Evolutionary conservation across 768 basidiomycete species (phyloP).

Genomic region (Flagelloscypha sp.): DNA sequence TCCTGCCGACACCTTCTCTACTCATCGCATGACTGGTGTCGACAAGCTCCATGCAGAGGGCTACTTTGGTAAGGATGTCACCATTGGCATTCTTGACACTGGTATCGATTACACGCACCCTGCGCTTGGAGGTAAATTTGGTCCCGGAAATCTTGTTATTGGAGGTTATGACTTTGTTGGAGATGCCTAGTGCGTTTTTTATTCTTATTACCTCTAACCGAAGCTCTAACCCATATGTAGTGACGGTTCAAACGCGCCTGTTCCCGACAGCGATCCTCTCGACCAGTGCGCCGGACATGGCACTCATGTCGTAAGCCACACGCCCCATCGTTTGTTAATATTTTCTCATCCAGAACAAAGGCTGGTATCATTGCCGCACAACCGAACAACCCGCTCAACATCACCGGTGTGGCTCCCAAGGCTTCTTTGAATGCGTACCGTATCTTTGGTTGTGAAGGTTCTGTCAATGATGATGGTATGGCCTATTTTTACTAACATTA

Average conservation of each 20-base stretch:
- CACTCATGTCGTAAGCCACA: constrained; percentile 44
- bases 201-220: not conserved
- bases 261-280: constrained; percentile 44
- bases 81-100: constrained; percentile 41
- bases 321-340: too few relatives aligned
- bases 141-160: constrained; percentile 42
- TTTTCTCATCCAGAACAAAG: too few relatives aligned
- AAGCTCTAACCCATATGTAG: not conserved
- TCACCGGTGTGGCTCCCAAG: constrained; percentile 62
- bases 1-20: constrained; percentile 39
- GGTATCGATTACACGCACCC: constrained; percentile 52
- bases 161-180: constrained; percentile 55
- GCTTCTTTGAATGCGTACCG: constrained; percentile 48
- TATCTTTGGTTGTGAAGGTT: constrained; percentile 53
- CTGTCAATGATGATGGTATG: constrained; percentile 44
- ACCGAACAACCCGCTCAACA: constrained; percentile 52
- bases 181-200: constrained; percentile 33
- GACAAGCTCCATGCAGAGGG: constrained; percentile 58
- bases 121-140: constrained; percentile 44
- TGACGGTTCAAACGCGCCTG: constrained; percentile 35
- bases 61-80: constrained; percentile 54
- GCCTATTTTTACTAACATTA: not conserved
- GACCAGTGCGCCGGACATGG: constrained; percentile 47
- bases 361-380: constrained; percentile 60
- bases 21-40: constrained; percentile 52